Conservation (phyloP, 2,329 filamentous ascomycete genomes). For the Exophiala spinifera region DNA sequence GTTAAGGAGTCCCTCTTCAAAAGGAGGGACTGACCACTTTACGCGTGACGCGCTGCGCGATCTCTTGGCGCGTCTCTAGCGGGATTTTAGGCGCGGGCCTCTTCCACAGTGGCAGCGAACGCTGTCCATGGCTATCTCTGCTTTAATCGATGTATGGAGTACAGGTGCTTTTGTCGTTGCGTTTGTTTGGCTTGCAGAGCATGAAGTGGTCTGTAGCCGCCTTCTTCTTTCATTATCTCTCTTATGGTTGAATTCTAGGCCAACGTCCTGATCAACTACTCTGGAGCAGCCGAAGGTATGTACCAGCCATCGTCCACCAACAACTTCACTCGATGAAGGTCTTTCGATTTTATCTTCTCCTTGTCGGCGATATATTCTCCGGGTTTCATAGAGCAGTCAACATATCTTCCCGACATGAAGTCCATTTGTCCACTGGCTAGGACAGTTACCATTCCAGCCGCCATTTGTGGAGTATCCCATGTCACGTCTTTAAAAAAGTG, state of each 20-base stretch:
- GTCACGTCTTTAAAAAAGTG: constrained; percentile 16
- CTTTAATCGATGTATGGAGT: background rate
- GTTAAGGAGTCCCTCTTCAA: background rate
- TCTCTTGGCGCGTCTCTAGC: background rate
- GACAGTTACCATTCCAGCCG: constrained; percentile 20
- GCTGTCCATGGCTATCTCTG: background rate
- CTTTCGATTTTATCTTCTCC: constrained; percentile 16
- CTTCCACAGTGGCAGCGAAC: background rate
- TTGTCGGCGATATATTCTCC: constrained; percentile 17
- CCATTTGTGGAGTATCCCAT: constrained; percentile 25
- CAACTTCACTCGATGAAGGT: constrained; percentile 21
- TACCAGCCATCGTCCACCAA: constrained; percentile 17
- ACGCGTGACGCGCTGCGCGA: too few relatives aligned
- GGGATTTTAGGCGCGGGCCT: background rate
- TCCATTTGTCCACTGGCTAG: constrained; percentile 20
- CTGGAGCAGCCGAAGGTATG: constrained; percentile 6
- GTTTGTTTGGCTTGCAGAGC: background rate
- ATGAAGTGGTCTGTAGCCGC: background rate
- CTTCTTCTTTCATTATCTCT: background rate
- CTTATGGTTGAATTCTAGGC: background rate
- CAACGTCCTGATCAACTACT: background rate
- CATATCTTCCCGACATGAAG: constrained; percentile 23
- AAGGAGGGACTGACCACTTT: too few relatives aligned
- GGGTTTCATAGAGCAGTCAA: constrained; percentile 18
- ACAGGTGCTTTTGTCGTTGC: too few relatives aligned